Percentiles rank a stretch among this genome's conserved stretches.
phyloP scores from a whole-genome alignment of 2,329 filamentous ascomycete genomes.

The Aspergillus caelatus region DNA sequence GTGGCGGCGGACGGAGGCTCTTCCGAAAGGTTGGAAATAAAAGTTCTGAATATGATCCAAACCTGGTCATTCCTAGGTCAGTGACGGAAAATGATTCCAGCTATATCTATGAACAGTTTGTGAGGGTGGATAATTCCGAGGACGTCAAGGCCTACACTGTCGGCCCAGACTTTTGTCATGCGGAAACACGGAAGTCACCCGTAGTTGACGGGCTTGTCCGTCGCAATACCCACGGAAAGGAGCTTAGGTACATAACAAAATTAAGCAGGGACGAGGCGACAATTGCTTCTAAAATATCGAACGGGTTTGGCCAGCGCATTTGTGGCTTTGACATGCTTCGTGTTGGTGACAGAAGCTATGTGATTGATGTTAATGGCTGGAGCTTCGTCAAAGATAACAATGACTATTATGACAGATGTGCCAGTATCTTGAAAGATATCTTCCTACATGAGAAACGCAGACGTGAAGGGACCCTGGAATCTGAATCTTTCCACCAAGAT shows the following conservation, averaged over 20 bases:
- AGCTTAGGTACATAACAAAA: constrained; percentile 90
- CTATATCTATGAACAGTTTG: constrained; percentile 96
- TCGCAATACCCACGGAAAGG: constrained; percentile 95
- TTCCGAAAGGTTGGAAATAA: constrained; percentile 99
- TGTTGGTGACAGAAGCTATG: constrained; percentile 86
- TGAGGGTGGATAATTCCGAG: constrained; percentile 94
- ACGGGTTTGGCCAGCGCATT: constrained; percentile 89
- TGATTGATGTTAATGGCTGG: constrained; percentile 99
- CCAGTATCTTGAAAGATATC: constrained; percentile 81
- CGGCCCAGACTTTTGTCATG: constrained; percentile 88
- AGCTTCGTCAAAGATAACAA: constrained; percentile 99
- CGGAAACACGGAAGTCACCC: constrained; percentile 94
- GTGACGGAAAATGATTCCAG: constrained; percentile 80
- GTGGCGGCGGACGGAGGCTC: constrained; percentile 85
- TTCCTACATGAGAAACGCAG: constrained; percentile 75
- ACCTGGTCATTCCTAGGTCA: constrained; percentile 74
- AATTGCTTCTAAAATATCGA: constrained; percentile 87
- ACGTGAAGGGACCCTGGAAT: constrained; percentile 36
- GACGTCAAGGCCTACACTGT: constrained; percentile 99
- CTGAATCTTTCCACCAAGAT: constrained; percentile 40
- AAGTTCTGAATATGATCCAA: constrained; percentile 88
- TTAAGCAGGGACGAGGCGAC: constrained; percentile 77
- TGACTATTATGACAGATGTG: constrained; percentile 92
- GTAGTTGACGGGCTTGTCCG: constrained; percentile 95
- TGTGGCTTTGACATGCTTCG: constrained; percentile 95